Base-by-base conservation (phyloP, 2,329 filamentous ascomycete genomes). In the Colletotrichum orchidophilum region DNA sequence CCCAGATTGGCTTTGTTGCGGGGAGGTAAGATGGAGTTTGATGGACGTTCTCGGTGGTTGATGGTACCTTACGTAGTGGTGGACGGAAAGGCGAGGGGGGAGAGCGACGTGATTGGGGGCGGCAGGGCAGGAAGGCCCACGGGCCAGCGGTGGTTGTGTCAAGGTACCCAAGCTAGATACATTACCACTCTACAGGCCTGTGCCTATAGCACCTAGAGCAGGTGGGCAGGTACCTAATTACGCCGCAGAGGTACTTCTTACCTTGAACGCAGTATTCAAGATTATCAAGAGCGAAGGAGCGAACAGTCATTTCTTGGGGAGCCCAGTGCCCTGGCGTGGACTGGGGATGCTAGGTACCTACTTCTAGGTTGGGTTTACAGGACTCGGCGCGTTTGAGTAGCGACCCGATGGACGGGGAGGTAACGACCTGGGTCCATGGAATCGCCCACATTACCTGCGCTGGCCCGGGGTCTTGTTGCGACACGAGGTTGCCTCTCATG, bases 11-110 rank as follows among this genome's bases (percentile, higher is more conserved):
- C 42, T 63, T 39, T 68, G 53, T 63, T 69, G 69, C 69, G 65
- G 69, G 69, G 69, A 63, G 64, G 35, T 33, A 18, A 60, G 52
- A 63, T 54, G 46, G 63, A 62, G 58, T 63, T 57, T 35, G 31
- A 46, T 53, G 50, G 35, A 21, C 18, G 39, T 46, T 46, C 63
- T 50, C 42, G 49, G 24, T 54, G 60, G 21, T 63, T 39, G 60
- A 53, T 53, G 9, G 57, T 49, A 26, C 26, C 46, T 15, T 33
- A 35, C 29, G 54, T 26, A 59, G 55, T 33, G 31, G 54, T 35
- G 18, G 66, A 29, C 67, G 58, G 53, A 59, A 31, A 59, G 58
- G 64, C 57, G 64, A 65, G 65, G 65, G 50, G 39, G 18, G 39
- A 18, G n/a, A 46, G 39, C 3, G 39, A 46, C 39, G 39, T 46